Conservation (phyloP, 2,329 filamentous ascomycete genomes). For the Colletotrichum eremochloae region DNA sequence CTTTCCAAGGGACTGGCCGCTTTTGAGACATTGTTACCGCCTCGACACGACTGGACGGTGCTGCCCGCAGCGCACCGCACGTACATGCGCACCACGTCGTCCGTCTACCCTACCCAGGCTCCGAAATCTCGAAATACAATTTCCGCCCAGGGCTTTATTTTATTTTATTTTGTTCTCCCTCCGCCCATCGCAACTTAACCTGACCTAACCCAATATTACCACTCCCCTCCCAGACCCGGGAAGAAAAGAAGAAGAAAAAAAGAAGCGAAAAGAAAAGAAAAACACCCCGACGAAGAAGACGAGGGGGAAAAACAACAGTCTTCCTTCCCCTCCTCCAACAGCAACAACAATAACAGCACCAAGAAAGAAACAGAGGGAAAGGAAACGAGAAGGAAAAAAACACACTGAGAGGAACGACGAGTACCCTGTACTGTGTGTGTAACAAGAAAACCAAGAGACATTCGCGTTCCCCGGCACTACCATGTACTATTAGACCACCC, state of each 20-base stretch:
- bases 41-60: slow-evolving; percentile 24
- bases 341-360: background rate
- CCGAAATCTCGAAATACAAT: slow-evolving; percentile 32
- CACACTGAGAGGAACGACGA: slow-evolving; percentile 1
- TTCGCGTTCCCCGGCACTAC: slow-evolving; percentile 31
- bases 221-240: slow-evolving; percentile 17
- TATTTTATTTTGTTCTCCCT: slow-evolving; percentile 19
- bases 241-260: background rate
- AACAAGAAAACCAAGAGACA: slow-evolving; percentile 19
- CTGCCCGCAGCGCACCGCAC: slow-evolving; percentile 10
- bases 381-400: background rate
- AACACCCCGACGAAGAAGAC: background rate
- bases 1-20: slow-evolving; percentile 25
- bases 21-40: slow-evolving; percentile 43
- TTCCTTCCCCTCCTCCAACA: background rate
- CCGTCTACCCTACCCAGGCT: background rate
- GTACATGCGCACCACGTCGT: slow-evolving; percentile 22
- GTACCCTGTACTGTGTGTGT: background rate
- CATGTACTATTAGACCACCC: slow-evolving; percentile 20
- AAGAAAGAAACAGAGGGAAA: background rate
- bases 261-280: background rate
- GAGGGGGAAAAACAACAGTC: slow-evolving; percentile 12
- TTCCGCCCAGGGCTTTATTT: slow-evolving; percentile 28
- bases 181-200: slow-evolving; percentile 23
- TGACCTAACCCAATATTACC: slow-evolving; percentile 27